phyloP scores from a whole-genome alignment of 1,284 basidiomycete species.

The Coniophora puteana region DNA sequence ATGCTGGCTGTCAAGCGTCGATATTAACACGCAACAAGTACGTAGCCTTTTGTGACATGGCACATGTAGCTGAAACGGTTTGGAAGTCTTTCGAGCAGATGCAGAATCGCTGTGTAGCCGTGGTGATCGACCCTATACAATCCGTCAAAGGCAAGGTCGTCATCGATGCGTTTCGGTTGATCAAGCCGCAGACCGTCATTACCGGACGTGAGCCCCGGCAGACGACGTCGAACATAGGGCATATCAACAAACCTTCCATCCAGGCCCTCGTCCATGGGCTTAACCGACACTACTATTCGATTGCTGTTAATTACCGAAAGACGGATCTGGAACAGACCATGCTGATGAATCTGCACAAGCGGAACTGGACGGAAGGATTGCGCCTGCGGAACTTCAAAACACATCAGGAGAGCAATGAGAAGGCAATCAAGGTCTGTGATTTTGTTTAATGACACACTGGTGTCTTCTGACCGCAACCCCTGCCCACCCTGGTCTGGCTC shows the following conservation, averaged over 20 bases:
- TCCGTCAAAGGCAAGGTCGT: slow-evolving; percentile 99
- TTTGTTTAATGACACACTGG: slow-evolving; percentile 7
- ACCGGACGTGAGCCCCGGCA: slow-evolving; percentile 94
- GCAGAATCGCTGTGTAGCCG: slow-evolving; percentile 92
- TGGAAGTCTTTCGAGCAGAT: slow-evolving; percentile 94
- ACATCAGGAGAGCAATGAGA: slow-evolving; percentile 85
- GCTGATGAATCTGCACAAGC: slow-evolving; percentile 96
- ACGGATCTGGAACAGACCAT: slow-evolving; percentile 97
- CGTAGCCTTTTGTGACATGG: slow-evolving; percentile 18
- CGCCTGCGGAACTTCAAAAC: slow-evolving; percentile 85
- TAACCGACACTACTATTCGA: slow-evolving; percentile 95
- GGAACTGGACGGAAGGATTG: slow-evolving; percentile 96
- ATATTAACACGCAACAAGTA: slow-evolving; percentile 99
- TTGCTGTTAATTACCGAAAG: slow-evolving; percentile 95
- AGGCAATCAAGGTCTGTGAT: slow-evolving; percentile 85
- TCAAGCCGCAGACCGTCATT: slow-evolving; percentile 83
- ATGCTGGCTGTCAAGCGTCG: slow-evolving; percentile 98
- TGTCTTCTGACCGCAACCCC: slow-evolving; percentile 13
- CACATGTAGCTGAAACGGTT: slow-evolving; percentile 9
- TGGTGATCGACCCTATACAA: slow-evolving; percentile 98
- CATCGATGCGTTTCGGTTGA: slow-evolving; percentile 98
- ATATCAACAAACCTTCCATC: slow-evolving; percentile 98
- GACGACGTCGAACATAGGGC: slow-evolving; percentile 97
- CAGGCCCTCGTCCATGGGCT: slow-evolving; percentile 95
- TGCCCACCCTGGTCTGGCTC: too few relatives aligned